Evolutionary conservation across 2,329 filamentous ascomycete genomes (phyloP).

Genomic region (Cladosporium colombiae): DNA sequence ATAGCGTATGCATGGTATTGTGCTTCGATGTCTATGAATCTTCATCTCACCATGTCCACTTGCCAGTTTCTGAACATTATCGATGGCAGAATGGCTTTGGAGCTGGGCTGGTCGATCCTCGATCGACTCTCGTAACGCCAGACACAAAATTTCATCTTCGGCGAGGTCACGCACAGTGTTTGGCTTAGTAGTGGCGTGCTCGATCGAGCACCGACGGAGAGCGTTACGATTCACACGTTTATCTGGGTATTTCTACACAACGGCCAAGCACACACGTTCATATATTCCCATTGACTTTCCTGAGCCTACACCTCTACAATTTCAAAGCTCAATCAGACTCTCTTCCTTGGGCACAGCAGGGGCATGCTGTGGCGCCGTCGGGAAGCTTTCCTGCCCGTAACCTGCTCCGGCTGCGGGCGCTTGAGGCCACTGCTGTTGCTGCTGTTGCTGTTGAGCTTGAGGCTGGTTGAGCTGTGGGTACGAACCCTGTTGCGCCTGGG

Average conservation of each 20-base stretch:
- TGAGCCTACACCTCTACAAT: not conserved
- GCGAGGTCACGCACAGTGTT: not conserved
- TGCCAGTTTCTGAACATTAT: not conserved
- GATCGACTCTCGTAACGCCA: not conserved
- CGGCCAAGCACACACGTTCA: not conserved
- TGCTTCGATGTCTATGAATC: too few species aligned
- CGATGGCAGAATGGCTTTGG: not conserved
- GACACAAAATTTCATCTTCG: not conserved
- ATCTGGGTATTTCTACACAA: not conserved
- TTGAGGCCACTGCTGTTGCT: conserved; percentile 36
- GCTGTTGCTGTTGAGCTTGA: conserved; percentile 19
- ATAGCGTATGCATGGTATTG: not conserved
- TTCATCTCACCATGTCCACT: too few species aligned
- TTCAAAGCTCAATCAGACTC: conserved; percentile 39
- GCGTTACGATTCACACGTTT: not conserved
- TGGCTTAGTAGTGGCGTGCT: not conserved
- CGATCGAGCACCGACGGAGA: not conserved
- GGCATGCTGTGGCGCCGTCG: conserved; percentile 37
- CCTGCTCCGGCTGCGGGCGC: conserved; percentile 34
- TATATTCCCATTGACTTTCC: not conserved
- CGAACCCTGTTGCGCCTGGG: conserved; percentile 15
- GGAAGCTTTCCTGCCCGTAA: conserved; percentile 39
- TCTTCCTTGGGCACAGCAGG: conserved; percentile 38
- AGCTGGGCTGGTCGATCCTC: not conserved
- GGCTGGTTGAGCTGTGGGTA: conserved; percentile 8